phyloP scores from a whole-genome alignment of 495 filamentous ascomycete genomes.

The Penicillium roqueforti region DNA sequence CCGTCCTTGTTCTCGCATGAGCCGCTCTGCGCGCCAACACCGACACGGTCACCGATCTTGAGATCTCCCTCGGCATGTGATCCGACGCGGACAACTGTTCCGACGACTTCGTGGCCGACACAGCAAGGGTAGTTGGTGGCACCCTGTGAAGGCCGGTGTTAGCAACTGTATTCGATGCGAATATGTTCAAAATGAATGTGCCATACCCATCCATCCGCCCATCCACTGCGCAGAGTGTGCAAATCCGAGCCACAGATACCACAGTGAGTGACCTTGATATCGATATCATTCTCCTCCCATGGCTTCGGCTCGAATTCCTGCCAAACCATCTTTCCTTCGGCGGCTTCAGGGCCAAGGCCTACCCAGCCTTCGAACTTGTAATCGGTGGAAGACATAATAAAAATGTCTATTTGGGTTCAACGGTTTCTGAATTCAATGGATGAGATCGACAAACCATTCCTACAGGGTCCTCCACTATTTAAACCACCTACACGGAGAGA shows the following conservation, averaged over 20 bases:
- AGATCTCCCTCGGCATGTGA: constrained; percentile 54
- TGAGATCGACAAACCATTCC: neutral
- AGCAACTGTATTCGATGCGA: neutral
- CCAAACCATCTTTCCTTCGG: constrained; percentile 72
- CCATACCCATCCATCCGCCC: constrained; percentile 68
- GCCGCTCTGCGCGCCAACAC: constrained; percentile 76
- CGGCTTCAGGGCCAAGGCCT: constrained; percentile 48
- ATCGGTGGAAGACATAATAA: constrained; percentile 23
- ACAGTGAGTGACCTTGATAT: constrained; percentile 36
- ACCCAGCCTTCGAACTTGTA: constrained; percentile 80
- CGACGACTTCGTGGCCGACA: constrained; percentile 84
- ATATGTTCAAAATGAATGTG: neutral
- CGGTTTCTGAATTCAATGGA: neutral
- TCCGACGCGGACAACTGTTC: constrained; percentile 70
- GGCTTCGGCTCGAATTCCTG: constrained; percentile 69
- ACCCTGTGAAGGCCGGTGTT: constrained; percentile 22
- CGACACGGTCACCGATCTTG: constrained; percentile 80
- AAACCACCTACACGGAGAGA: constrained; percentile 3
- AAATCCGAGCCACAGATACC: constrained; percentile 54
- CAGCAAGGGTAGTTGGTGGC: constrained; percentile 65
- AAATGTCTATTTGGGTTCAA: neutral
- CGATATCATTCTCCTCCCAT: constrained; percentile 70
- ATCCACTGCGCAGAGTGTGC: constrained; percentile 71
- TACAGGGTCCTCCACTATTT: constrained; percentile 1
- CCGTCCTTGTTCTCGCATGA: constrained; percentile 58